phyloP scores from a whole-genome alignment of 2,329 filamentous ascomycete species.

The Saccharata proteae region DNA sequence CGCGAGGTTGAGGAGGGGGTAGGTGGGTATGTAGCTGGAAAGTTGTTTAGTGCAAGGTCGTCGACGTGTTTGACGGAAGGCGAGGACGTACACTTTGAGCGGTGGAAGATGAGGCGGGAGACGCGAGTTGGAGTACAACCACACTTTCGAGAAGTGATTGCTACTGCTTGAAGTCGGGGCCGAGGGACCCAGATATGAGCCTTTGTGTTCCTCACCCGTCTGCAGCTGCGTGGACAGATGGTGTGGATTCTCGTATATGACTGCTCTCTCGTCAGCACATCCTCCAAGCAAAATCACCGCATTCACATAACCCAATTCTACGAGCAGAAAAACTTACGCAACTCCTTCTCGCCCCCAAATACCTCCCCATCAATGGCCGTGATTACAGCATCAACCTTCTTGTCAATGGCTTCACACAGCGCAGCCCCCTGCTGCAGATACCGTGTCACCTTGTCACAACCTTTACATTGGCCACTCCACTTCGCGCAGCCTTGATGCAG shows the following conservation, averaged over 20 bases:
- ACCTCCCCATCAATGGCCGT: conserved; percentile 58
- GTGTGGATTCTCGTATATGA: conserved; percentile 6
- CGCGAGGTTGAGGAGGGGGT: conserved; percentile 65
- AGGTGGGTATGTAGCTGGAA: conserved; percentile 57
- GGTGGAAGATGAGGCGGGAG: conserved; percentile 56
- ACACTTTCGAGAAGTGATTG: conserved; percentile 63
- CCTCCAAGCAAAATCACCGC: not conserved
- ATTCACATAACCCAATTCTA: conserved; percentile 19
- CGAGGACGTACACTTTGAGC: conserved; percentile 54
- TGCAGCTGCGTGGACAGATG: not conserved
- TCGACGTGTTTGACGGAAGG: not conserved
- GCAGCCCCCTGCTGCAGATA: conserved; percentile 28
- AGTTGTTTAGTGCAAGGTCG: not conserved
- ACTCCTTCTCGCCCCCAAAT: conserved; percentile 41
- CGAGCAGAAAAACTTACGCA: conserved; percentile 28
- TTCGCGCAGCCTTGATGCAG: conserved; percentile 2
- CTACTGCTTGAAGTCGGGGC: conserved; percentile 26
- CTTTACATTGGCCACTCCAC: too few species aligned
- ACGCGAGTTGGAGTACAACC: conserved; percentile 65
- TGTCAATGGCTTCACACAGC: conserved; percentile 48
- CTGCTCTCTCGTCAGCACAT: conserved; percentile 5
- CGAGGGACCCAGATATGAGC: not conserved
- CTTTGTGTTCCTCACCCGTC: not conserved
- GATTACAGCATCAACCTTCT: conserved; percentile 55
- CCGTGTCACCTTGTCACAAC: conserved; percentile 22